Conservation (phyloP, 1,284 basidiomycete species). For the Irpex lacteus region DNA sequence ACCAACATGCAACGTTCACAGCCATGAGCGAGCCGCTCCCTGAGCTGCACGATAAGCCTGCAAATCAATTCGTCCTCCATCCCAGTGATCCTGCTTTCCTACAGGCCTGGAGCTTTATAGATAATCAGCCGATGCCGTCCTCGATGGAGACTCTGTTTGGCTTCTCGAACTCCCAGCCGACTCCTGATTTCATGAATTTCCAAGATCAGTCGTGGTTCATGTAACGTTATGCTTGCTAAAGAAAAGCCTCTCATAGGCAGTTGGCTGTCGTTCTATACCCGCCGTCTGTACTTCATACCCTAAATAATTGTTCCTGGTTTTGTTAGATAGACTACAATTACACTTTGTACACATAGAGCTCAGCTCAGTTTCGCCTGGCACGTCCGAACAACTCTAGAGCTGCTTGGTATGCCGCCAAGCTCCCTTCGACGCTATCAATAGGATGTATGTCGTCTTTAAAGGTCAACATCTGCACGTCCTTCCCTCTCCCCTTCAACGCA, state of each 20-base stretch:
- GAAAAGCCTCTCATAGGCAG: no score
- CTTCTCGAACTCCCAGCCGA: conserved; percentile 6
- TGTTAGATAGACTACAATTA: no score
- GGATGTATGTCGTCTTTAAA: conserved; percentile 65
- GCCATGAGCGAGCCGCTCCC: not conserved
- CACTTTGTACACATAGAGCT: no score
- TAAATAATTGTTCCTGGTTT: no score
- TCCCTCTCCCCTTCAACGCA: conserved; percentile 48
- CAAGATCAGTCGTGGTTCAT: conserved; percentile 16
- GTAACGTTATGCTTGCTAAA: not conserved
- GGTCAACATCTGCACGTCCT: conserved; percentile 55
- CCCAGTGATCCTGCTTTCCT: conserved; percentile 1
- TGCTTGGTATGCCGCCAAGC: conserved; percentile 49
- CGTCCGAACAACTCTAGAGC: conserved; percentile 47
- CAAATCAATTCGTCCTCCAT: not conserved
- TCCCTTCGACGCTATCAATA: conserved; percentile 59
- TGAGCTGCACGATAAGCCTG: not conserved
- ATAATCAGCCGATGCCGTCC: not conserved
- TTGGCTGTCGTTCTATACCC: no score
- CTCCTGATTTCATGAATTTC: conserved; percentile 14
- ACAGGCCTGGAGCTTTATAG: not conserved
- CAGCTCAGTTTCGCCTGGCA: not conserved
- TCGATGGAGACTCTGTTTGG: conserved; percentile 7
- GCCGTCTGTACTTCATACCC: no score
- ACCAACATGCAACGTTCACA: not conserved